A percentile compares a stretch with the other conserved stretches of the same genome.
Conservation (phyloP, 345 rosid species). For the Diplotaxis tenuifolia region DNA sequence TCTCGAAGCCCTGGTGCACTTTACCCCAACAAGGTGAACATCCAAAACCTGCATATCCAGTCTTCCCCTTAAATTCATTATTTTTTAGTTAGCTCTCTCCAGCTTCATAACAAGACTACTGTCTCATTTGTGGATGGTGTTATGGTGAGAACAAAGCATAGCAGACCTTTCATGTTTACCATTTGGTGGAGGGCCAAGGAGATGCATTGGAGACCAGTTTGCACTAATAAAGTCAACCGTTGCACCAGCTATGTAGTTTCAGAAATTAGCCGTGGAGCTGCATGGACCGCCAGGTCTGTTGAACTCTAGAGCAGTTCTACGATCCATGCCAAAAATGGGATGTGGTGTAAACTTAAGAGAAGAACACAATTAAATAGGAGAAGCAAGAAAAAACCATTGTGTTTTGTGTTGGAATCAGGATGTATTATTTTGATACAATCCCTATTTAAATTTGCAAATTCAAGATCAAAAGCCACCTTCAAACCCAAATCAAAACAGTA, state of each 20-base stretch:
- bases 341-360: constrained; percentile 79
- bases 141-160: constrained; percentile 48
- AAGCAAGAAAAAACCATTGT: neutral
- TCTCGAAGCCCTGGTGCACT: constrained; percentile 86
- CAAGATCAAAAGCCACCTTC: no score
- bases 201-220: no score
- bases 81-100: neutral
- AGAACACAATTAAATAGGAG: constrained; percentile 34
- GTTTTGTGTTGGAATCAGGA: neutral
- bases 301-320: constrained; percentile 86
- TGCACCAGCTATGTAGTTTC: no score
- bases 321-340: constrained; percentile 75
- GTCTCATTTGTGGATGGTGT: constrained; percentile 12
- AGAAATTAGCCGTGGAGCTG: no score
- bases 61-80: neutral
- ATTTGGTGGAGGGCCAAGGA: no score
- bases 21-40: constrained; percentile 79
- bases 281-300: constrained; percentile 60
- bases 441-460: no score
- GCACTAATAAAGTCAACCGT: no score
- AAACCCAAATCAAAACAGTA: no score
- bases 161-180: constrained; percentile 85
- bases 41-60: neutral
- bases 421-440: no score
- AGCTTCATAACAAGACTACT: constrained; percentile 3